A percentile compares a stretch with the other conserved stretches of the same genome.
Evolutionary conservation across 345 rosid species (phyloP).

Genomic region (Gossypioides kirkii): DNA sequence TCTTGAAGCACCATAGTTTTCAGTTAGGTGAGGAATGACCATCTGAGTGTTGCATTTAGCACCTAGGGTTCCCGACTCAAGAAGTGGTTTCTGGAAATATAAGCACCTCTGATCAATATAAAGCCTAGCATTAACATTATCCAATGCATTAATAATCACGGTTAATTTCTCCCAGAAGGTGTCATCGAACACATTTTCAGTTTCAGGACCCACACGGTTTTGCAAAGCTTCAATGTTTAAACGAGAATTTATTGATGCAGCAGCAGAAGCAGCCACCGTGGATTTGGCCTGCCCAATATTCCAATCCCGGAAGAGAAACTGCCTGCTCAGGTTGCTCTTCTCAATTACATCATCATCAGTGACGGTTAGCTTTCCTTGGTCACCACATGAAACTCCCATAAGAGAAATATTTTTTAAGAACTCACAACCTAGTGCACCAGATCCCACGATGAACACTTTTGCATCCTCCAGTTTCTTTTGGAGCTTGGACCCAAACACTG

Average conservation of each 20-base stretch:
- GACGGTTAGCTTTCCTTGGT: constrained; percentile 71
- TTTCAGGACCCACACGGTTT: constrained; percentile 89
- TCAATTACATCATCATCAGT: constrained; percentile 99
- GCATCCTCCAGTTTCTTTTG: constrained; percentile 96
- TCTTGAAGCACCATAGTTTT: constrained; percentile 97
- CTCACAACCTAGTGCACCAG: constrained; percentile 99
- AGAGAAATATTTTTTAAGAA: constrained; percentile 90
- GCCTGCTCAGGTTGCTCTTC: constrained; percentile 98
- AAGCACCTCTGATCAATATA: constrained; percentile 96
- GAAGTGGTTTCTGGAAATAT: constrained; percentile 97
- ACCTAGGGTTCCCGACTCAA: constrained; percentile 98
- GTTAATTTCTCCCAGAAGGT: constrained; percentile 86
- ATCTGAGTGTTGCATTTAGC: constrained; percentile 97
- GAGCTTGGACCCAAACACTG: constrained; percentile 90
- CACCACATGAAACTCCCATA: constrained; percentile 93
- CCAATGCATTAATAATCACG: constrained; percentile 88
- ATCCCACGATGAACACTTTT: constrained; percentile 72
- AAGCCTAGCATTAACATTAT: constrained; percentile 93
- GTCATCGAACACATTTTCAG: constrained; percentile 90
- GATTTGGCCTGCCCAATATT: constrained; percentile 99
- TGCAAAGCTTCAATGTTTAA: constrained; percentile 85
- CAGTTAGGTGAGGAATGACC: constrained; percentile 97
- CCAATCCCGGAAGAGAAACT: constrained; percentile 98
- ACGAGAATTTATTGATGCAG: constrained; percentile 59
- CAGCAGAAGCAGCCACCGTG: constrained; percentile 95